Base-by-base conservation (phyloP, 2,329 filamentous ascomycete species). In the Aotearoamyces nothofagi region DNA sequence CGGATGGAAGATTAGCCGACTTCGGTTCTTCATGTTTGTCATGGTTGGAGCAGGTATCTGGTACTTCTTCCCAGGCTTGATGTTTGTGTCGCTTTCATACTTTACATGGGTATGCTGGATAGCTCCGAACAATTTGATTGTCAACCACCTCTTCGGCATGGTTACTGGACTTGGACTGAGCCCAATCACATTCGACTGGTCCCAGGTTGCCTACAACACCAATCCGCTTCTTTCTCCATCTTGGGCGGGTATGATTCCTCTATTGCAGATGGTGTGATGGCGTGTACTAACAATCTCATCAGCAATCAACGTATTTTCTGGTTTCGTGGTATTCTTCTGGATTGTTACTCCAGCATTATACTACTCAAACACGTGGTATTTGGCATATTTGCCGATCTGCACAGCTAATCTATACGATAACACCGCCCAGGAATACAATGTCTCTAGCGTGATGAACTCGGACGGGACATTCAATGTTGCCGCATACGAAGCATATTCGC, bases 321-420 rank as follows among this genome's bases (percentile, higher is more conserved):
- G 76, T 7, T 66, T 80, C 17, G 57, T 77, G 2, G 13, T 65
- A 1, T 80, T 78, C 45, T 80, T 70, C 46, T 63, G 78, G 31
- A 47, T 78, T 9, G 50, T 63, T 4, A 58, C 69, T 3, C 60
- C 65, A 0, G 54, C 63, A 4, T 52, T 83, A 8, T 75, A 81
- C 45, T 84, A 74, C 43, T 65, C 59, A 4, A 67, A 68, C 8
- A 55, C 60, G 0, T 81, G 73, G 66, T 81, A 74, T 41, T 60
- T 60, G 3, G 51, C 64, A 31, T 80, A 67, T 22, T 32, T 80
- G 11, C 76, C 76, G 4, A 80, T 81, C 50, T 78, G 67, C 42
- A 76, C 80, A 42, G 69, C 74, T 1, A 58, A 58, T 27, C 78
- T 70, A 10, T 83, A 80, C 42, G 78, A 83, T 50, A 83, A 83